Percentiles rank a stretch among this genome's conserved stretches.
These are phyloP conservation scores for Pythium phragmitis DNA, from an alignment of 352 stramenopile genomes.

Conservation along the genomic window DNA sequence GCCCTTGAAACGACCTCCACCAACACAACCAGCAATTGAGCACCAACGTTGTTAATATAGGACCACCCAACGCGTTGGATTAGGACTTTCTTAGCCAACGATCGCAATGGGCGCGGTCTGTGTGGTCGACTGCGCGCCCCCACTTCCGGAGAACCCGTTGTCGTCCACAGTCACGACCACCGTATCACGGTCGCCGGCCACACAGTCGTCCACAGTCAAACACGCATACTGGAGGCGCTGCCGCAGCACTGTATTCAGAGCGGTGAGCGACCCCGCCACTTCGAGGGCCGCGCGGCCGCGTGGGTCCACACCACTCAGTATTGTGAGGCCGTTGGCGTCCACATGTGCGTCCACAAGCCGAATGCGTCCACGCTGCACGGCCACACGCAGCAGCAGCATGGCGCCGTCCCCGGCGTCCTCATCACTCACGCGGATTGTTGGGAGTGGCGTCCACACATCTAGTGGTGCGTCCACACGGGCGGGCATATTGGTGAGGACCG, in stretches of 20 bases:
- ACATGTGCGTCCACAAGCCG: slow-evolving; percentile 16
- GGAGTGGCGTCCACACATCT: slow-evolving; percentile 31
- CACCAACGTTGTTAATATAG: slow-evolving; percentile 8
- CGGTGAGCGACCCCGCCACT: slow-evolving; percentile 32
- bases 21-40: slow-evolving; percentile 28
- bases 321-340: background rate
- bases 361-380: slow-evolving; percentile 36
- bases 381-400: slow-evolving; percentile 45
- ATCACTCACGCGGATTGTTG: slow-evolving; percentile 35
- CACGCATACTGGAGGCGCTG: slow-evolving; percentile 43
- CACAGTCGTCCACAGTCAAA: slow-evolving; percentile 26
- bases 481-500: slow-evolving; percentile 30
- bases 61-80: slow-evolving; percentile 5
- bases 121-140: slow-evolving; percentile 30
- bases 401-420: slow-evolving; percentile 38
- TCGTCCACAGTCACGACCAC: slow-evolving; percentile 54
- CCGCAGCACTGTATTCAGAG: slow-evolving; percentile 19
- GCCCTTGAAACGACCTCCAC: slow-evolving; percentile 46
- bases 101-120: slow-evolving; percentile 22
- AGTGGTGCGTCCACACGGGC: slow-evolving; percentile 31
- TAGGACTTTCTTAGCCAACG: slow-evolving; percentile 8
- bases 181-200: slow-evolving; percentile 31
- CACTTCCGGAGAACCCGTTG: slow-evolving; percentile 49
- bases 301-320: background rate
- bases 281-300: slow-evolving; percentile 30